Evolutionary conservation across 2,329 filamentous ascomycete genomes (phyloP).

Genomic region (Fusarium sp.): DNA sequence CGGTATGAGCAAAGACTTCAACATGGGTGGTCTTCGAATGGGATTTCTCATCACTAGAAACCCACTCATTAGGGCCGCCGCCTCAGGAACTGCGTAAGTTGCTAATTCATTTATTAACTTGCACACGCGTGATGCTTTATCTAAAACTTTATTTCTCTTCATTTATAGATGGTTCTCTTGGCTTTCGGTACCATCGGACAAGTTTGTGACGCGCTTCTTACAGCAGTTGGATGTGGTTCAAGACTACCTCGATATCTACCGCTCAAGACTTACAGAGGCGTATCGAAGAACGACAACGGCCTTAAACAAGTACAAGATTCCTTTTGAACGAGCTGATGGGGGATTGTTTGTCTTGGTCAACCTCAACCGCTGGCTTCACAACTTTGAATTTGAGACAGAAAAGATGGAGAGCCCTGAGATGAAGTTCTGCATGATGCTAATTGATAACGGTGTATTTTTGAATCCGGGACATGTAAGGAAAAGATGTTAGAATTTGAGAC

Average conservation of each 20-base stretch:
- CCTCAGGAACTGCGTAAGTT: background rate
- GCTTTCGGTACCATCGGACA: background rate
- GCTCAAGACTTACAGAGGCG: background rate
- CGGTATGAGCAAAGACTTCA: background rate
- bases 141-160: background rate
- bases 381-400: background rate
- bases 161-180: background rate
- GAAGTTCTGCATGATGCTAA: background rate
- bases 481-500: background rate
- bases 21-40: background rate
- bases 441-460: background rate
- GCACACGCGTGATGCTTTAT: too few relatives aligned
- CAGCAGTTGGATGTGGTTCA: background rate
- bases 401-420: background rate
- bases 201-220: background rate
- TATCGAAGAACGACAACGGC: background rate
- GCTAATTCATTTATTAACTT: background rate
- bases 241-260: background rate
- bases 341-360: background rate
- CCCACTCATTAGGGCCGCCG: background rate
- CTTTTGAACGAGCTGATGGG: background rate
- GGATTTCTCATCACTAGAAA: background rate
- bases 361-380: background rate
- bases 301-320: background rate
- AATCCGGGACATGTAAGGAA: background rate